Evolutionary conservation across 306 rosid species (phyloP), one percentile per base, ranked within the genome.

Genomic region (Trifolium pratense): DNA sequence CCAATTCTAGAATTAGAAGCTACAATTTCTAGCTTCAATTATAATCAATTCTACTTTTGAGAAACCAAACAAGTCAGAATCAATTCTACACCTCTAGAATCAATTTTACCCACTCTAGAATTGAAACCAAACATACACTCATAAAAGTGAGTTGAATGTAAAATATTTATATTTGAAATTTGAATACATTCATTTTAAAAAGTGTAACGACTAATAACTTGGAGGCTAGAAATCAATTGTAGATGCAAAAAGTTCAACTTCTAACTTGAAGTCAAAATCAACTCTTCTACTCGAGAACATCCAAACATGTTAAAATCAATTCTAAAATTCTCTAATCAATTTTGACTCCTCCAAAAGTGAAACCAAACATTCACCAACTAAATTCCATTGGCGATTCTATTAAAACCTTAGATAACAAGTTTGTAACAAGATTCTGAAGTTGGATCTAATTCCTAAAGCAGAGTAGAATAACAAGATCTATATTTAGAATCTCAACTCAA

Each of bases 381-480:
- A 21, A 68, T 58, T 13, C 15, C 36, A 59, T 16, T 16, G 36
- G 21, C 11, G 18, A 63, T 31, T 70, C 66, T 9, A 21, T 11
- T 5, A 26, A 57, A 12, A 26, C 16, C 37, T 12, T 57, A 0
- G 9, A 16, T 46, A n/a, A 79, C 12, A 31, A 32, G 14, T 64
- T 49, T 5, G 14, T 53, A 34, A 42, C 18, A 63, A 11, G 70
- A 49, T n/a, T 60, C 56, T 11, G 16, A 26, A 60, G 42, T 32
- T 29, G 12, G 70, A 68, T 69, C 56, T 29, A 4, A 32, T 64
- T 25, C 14, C 8, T 4, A 43, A 57, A 25, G 64, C 34, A 66
- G 9, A 36, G 39, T 37, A 9, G 29, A 61, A 40, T 16, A 29
- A 40, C 42, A 80, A 75, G 80, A 68, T 80, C 84, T 52, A 80